These are phyloP conservation scores for Coemansia sp. DNA, from an alignment of 192 early-diverging fungal species.

Conservation along the genomic window DNA sequence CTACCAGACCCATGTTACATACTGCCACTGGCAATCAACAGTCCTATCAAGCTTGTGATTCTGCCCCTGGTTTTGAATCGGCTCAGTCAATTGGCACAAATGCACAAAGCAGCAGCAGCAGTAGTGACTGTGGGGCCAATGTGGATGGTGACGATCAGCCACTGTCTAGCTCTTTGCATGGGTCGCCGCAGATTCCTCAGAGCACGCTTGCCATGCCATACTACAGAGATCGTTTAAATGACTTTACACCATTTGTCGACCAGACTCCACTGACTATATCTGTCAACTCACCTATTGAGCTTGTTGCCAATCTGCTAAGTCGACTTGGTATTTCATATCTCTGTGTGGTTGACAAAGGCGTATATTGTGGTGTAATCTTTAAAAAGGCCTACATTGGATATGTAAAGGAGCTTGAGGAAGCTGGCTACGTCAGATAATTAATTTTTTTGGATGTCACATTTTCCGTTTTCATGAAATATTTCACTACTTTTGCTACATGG, in stretches of 20 bases:
- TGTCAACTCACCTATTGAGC: constrained; percentile 73
- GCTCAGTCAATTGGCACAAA: not conserved
- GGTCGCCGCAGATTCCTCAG: constrained; percentile 8
- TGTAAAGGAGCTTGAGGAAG: constrained; percentile 68
- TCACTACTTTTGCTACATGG: too few species aligned
- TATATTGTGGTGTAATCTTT: constrained; percentile 78
- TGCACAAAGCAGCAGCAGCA: constrained; percentile 9
- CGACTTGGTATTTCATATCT: constrained; percentile 81
- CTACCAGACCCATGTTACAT: constrained; percentile 14
- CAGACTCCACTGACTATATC: constrained; percentile 79
- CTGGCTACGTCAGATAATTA: constrained; percentile 35
- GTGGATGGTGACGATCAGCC: not conserved
- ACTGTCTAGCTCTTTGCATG: not conserved
- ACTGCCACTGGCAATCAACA: not conserved
- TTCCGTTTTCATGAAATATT: too few species aligned
- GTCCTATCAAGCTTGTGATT: constrained; percentile 16
- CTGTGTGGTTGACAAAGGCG: constrained; percentile 74
- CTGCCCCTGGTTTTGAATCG: not conserved
- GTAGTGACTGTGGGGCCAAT: not conserved
- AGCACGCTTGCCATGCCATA: constrained; percentile 26
- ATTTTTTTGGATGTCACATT: not conserved
- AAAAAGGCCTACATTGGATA: constrained; percentile 81
- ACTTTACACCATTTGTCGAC: constrained; percentile 51
- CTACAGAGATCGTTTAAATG: constrained; percentile 43
- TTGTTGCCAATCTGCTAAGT: constrained; percentile 81